A percentile compares a stretch with the other conserved stretches of the same genome.
Evolutionary conservation across 2,329 filamentous ascomycete genomes (phyloP).

Genomic region (Arachnopeziza araneosa): DNA sequence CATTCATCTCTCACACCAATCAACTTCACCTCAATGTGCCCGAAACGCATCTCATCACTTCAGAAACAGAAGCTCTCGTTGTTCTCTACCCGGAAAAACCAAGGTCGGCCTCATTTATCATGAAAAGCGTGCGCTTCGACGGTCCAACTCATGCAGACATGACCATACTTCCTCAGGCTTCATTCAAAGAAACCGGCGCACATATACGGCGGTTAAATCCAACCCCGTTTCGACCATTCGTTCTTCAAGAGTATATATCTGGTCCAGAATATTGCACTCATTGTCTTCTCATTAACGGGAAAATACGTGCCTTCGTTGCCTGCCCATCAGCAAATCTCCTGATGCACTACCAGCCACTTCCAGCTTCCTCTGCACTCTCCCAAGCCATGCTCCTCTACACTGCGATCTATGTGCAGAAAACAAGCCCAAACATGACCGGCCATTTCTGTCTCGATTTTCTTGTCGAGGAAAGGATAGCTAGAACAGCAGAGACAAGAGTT

Average conservation of each 20-base stretch:
- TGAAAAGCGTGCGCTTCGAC: conserved; percentile 61
- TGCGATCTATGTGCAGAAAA: conserved; percentile 45
- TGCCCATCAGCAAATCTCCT: conserved; percentile 57
- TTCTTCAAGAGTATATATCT: conserved; percentile 62
- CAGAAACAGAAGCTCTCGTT: conserved; percentile 44
- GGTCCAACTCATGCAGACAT: conserved; percentile 55
- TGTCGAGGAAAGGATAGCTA: conserved; percentile 40
- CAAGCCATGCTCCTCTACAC: conserved; percentile 62
- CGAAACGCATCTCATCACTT: conserved; percentile 48
- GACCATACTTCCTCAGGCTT: conserved; percentile 56
- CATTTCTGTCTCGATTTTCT: conserved; percentile 71
- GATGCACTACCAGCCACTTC: conserved; percentile 61
- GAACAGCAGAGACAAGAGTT: conserved; percentile 4
- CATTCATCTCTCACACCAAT: conserved; percentile 55
- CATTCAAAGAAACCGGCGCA: conserved; percentile 45
- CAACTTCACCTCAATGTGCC: conserved; percentile 49
- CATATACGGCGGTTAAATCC: conserved; percentile 46
- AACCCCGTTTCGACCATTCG: conserved; percentile 44
- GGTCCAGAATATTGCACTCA: conserved; percentile 68
- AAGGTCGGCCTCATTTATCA: conserved; percentile 42
- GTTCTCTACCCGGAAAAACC: conserved; percentile 37
- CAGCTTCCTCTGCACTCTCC: conserved; percentile 46
- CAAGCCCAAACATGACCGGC: conserved; percentile 52
- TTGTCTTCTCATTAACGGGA: conserved; percentile 58
- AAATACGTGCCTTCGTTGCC: conserved; percentile 60